Evolutionary conservation across 441 rosid genomes (phyloP).

Genomic region (Isatis lusitanica): DNA sequence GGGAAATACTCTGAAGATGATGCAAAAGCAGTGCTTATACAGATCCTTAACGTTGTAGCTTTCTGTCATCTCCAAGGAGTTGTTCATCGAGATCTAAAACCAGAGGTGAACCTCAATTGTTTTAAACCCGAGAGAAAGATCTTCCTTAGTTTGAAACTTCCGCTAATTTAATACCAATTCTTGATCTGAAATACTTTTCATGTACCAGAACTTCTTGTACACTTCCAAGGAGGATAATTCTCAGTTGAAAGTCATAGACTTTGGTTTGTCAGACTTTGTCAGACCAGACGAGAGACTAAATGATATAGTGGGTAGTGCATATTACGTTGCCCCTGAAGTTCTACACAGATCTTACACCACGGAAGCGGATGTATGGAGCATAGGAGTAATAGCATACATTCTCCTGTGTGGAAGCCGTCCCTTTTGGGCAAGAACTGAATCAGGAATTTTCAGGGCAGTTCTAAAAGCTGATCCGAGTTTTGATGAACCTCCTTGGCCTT

Average conservation of each 20-base stretch:
- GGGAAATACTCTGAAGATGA: slow-evolving; percentile 95
- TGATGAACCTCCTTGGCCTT: slow-evolving; percentile 88
- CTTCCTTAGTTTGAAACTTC: background rate
- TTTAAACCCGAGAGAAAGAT: background rate
- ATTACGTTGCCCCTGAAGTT: slow-evolving; percentile 98
- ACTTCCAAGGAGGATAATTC: slow-evolving; percentile 80
- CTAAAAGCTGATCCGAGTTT: slow-evolving; percentile 88
- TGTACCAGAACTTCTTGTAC: slow-evolving; percentile 86
- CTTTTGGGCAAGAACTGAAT: slow-evolving; percentile 96
- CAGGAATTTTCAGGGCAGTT: slow-evolving; percentile 91
- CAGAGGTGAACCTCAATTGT: slow-evolving; percentile 64
- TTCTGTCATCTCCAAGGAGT: slow-evolving; percentile 95
- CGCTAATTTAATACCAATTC: background rate
- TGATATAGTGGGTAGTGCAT: slow-evolving; percentile 97
- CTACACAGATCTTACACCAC: slow-evolving; percentile 85
- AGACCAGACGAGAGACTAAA: slow-evolving; percentile 97
- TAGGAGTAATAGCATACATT: slow-evolving; percentile 93
- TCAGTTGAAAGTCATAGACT: slow-evolving; percentile 83
- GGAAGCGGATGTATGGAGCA: slow-evolving; percentile 98
- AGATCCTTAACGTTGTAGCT: slow-evolving; percentile 82
- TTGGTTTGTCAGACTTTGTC: slow-evolving; percentile 90
- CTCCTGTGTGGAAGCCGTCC: slow-evolving; percentile 95
- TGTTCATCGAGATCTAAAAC: slow-evolving; percentile 95
- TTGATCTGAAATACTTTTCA: slow-evolving; percentile 17
- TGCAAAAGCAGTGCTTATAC: slow-evolving; percentile 84